These are phyloP conservation scores for Fusarium humuli DNA, from an alignment of 2,329 filamentous ascomycete genomes.

Conservation along the genomic window DNA sequence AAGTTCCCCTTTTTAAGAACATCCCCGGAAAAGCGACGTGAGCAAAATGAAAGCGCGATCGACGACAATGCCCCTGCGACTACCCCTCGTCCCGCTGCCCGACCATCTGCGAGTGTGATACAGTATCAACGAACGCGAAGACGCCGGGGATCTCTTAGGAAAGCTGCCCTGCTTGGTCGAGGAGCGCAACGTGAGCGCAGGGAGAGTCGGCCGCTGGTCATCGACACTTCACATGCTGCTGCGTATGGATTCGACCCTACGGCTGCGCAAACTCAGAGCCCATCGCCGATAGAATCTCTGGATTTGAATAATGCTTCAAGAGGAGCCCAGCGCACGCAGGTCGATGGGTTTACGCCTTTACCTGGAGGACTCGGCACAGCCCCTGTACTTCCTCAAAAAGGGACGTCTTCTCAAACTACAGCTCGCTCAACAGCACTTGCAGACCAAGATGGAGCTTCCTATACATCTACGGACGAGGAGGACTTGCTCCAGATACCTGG, in stretches of 20 bases:
- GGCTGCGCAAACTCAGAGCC: slow-evolving; percentile 37
- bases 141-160: slow-evolving; percentile 86
- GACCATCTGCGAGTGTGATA: slow-evolving; percentile 47
- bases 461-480: slow-evolving; percentile 83
- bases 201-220: slow-evolving; percentile 61
- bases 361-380: slow-evolving; percentile 39
- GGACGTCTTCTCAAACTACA: slow-evolving; percentile 26
- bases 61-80: slow-evolving; percentile 52
- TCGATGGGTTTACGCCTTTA: slow-evolving; percentile 58
- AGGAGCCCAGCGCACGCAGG: slow-evolving; percentile 59
- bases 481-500: slow-evolving; percentile 75
- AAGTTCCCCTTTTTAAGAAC: slow-evolving; percentile 75
- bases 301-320: slow-evolving; percentile 61
- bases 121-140: slow-evolving; percentile 68
- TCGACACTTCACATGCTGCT: slow-evolving; percentile 54
- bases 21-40: slow-evolving; percentile 47
- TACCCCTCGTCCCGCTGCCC: slow-evolving; percentile 48
- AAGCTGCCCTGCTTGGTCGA: slow-evolving; percentile 84
- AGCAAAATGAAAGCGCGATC: slow-evolving; percentile 54
- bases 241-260: slow-evolving; percentile 36
- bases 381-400: slow-evolving; percentile 29
- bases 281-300: slow-evolving; percentile 50
- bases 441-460: slow-evolving; percentile 41
- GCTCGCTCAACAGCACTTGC: slow-evolving; percentile 17
- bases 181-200: slow-evolving; percentile 71